Percentiles rank a stretch among this genome's conserved stretches.
Conservation (phyloP, 2,329 filamentous ascomycete genomes). For the Colletotrichum incanum region DNA sequence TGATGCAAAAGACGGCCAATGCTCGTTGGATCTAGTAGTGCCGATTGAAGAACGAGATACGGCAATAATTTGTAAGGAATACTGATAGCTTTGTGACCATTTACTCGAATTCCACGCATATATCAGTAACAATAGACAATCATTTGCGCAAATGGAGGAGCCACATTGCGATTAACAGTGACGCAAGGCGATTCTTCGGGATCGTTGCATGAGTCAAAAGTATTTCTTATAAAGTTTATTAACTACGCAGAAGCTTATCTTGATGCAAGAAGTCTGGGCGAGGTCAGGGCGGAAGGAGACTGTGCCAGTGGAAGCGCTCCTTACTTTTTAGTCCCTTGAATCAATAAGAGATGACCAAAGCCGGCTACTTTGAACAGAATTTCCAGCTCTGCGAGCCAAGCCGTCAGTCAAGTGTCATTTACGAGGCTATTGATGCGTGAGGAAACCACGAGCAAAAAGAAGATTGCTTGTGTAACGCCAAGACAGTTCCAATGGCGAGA, state of each 20-base stretch:
- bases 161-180: background rate
- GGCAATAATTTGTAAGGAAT: too few relatives aligned
- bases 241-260: background rate
- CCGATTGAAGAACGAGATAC: background rate
- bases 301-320: background rate
- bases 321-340: background rate
- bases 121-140: too few relatives aligned
- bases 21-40: too few relatives aligned
- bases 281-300: background rate
- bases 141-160: background rate
- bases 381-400: background rate
- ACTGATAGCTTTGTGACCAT: background rate
- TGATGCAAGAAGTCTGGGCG: background rate
- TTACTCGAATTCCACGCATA: background rate
- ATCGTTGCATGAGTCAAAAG: background rate
- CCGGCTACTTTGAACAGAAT: background rate
- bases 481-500: background rate
- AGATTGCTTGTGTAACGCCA: background rate
- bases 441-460: background rate
- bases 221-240: too few relatives aligned
- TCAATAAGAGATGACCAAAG: background rate
- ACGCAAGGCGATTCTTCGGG: background rate
- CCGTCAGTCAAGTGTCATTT: slow-evolving; percentile 6
- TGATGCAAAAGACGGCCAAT: background rate
- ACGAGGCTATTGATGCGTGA: background rate